Base-by-base conservation (phyloP, 2,329 filamentous ascomycete genomes). In the Cladosporium sp. region DNA sequence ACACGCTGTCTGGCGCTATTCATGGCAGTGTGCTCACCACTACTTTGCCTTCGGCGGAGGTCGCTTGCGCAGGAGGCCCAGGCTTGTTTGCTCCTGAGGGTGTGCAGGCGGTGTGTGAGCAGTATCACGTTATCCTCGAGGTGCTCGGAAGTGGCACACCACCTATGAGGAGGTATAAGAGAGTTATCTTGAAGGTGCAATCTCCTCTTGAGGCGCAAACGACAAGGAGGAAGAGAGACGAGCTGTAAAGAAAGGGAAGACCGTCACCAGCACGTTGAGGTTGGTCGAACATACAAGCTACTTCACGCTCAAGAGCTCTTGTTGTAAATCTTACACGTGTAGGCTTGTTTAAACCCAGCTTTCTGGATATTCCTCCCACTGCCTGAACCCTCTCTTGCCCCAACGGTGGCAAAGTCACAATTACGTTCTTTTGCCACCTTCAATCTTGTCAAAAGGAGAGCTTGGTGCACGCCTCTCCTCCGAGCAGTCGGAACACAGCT, bases 51-150 rank as follows among this genome's bases (percentile, higher is more conserved):
- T 30, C 56, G 59, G 65, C 70, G 0, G 72, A 75, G 17, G 69
- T 71, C 54, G 67, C 63, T 30, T 74, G 69, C 34, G 71, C 66
- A 8, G 66, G 70, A 8, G 50, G 68, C 7, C 60, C 60, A 40
- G 66, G 70, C 32, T 18, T 53, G 29, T 50, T 55, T 43, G 50
- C 45, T 15, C 64, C 61, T 42, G 58, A 65, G 17, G 61, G 68
- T 39, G 64, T 70, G 11, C 54, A 71, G 27, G 62, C 58, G 3
- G 64, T 65, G 47, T 75, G 76, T 3, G 69, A 77, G 59, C 54
- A 70, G 38, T 63, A 78, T 54, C 76, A 79, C 61, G 54, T 79
- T 36, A 72, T 80, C 20, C 64, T 80, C 1, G 73, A 78, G 55
- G 74, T 78, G 4, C 72, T 63, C 7, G 72, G 77, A 49, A 59